Conservation (phyloP, 306 rosid species). For the Cucurbita moschata region DNA sequence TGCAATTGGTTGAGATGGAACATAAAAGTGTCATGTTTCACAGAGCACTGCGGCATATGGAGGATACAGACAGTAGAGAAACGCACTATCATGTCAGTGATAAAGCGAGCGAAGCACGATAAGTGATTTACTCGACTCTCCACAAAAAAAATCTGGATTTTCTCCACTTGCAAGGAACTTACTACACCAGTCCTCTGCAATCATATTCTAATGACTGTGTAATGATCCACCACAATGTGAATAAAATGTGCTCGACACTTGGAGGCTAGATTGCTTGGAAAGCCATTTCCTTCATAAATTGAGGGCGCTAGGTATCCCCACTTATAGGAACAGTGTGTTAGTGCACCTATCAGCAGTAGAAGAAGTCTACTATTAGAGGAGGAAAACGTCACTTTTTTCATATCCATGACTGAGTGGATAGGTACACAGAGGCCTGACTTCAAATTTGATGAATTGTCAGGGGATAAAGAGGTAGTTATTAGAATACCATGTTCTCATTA, state of each 20-base stretch:
- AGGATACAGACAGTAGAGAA: background rate
- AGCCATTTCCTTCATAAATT: too few species aligned
- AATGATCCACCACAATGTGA: background rate
- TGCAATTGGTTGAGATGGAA: background rate
- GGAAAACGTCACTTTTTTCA: slow-evolving; percentile 24
- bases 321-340: slow-evolving; percentile 38
- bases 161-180: background rate
- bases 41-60: background rate
- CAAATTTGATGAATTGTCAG: slow-evolving; percentile 53
- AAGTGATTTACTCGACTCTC: background rate
- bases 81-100: background rate
- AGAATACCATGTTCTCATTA: background rate
- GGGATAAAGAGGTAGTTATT: slow-evolving; percentile 50
- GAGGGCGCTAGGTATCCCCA: background rate
- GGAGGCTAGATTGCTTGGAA: background rate
- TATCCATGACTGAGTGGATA: slow-evolving; percentile 65
- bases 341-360: slow-evolving; percentile 28
- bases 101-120: background rate
- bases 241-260: background rate
- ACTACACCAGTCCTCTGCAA: background rate
- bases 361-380: slow-evolving; percentile 27
- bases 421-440: slow-evolving; percentile 32
- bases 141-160: background rate
- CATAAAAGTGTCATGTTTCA: background rate
- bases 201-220: background rate